Evolutionary conservation across 75 land plant species (phyloP), one percentile per base, ranked within the genome.

Genomic region (Pinus taeda): DNA sequence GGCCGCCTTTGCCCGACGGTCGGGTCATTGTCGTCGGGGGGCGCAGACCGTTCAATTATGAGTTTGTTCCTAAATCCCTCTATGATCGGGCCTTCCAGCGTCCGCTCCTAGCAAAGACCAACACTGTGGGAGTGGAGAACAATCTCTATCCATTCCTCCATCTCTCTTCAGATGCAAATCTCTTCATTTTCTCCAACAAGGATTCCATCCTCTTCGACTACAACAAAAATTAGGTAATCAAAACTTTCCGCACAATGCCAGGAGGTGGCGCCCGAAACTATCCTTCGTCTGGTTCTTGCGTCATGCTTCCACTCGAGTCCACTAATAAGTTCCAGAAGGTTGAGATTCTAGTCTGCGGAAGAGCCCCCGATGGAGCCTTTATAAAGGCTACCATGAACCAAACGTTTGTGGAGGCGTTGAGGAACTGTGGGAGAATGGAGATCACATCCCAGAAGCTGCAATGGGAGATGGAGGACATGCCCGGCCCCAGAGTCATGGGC

Each of bases 381-480:
- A 20, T 5, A 3, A 17, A 49, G 0, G 78, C 64, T 3, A 77
- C 77, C 6, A 33, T 37, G 13, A 24, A 60, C 3, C 18, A 56
- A 0, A 37, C 39, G 9, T 79, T 59, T 74, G 14, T 33, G 77
- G 66, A 53, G 6, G 85, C 76, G 33, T 39, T 80, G 30, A 79
- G 29, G 18, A 75, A 82, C 4, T 89, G 91, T 66, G 91, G 84
- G 8, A 81, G 89, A 45, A 86, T 89, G 58, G 79, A 73, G 39
- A 84, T 89, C 17, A 84, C 86, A 12, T 79, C 69, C 0, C 73
- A 78, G 6, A 36, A 75, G 0, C 84, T 86, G 29, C n/a, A 66
- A 70, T 89, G 91, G 91, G 36, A 15, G 42, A 84, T 89, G 78
- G 86, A 89, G 79, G 75, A 61, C n/a, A 89, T 89, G 89, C 91